Conservation (phyloP, 129 eudicot genomes). For the Lactuca sativa region DNA sequence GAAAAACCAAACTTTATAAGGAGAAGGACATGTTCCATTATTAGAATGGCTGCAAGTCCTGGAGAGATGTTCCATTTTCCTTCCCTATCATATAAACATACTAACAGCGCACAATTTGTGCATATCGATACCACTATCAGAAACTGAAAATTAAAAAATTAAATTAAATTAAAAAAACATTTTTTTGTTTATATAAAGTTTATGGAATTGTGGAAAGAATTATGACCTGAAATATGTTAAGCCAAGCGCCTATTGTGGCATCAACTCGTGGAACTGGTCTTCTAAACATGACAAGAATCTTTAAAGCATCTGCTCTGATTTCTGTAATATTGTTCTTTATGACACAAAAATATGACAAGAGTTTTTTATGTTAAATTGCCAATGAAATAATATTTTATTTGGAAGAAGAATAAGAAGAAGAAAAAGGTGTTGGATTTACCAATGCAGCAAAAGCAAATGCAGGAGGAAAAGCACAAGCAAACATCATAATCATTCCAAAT, state of each 20-base stretch:
- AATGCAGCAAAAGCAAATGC: conserved; percentile 83
- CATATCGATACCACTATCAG: conserved; percentile 90
- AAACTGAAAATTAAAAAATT: conserved; percentile 54
- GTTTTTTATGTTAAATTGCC: too few species aligned
- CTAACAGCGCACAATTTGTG: conserved; percentile 83
- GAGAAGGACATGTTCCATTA: conserved; percentile 86
- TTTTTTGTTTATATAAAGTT: conserved; percentile 6
- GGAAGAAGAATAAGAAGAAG: too few species aligned
- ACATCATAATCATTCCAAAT: conserved; percentile 98
- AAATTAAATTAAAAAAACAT: background rate
- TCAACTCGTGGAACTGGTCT: conserved; percentile 83
- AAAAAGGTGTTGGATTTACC: conserved; percentile 42
- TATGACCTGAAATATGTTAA: conserved; percentile 84
- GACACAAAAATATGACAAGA: conserved; percentile 11
- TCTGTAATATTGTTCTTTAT: conserved; percentile 77
- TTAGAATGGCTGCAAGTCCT: conserved; percentile 87
- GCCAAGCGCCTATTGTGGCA: conserved; percentile 96
- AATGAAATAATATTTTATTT: too few species aligned
- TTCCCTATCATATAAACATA: conserved; percentile 75
- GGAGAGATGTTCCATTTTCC: conserved; percentile 91
- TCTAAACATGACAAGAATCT: conserved; percentile 77
- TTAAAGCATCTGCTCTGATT: conserved; percentile 93
- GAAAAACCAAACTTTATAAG: conserved; percentile 88
- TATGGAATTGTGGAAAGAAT: background rate
- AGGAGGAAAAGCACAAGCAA: conserved; percentile 96